phyloP scores from a whole-genome alignment of 352 stramenopile species.

The Globisporangium iwayamae region DNA sequence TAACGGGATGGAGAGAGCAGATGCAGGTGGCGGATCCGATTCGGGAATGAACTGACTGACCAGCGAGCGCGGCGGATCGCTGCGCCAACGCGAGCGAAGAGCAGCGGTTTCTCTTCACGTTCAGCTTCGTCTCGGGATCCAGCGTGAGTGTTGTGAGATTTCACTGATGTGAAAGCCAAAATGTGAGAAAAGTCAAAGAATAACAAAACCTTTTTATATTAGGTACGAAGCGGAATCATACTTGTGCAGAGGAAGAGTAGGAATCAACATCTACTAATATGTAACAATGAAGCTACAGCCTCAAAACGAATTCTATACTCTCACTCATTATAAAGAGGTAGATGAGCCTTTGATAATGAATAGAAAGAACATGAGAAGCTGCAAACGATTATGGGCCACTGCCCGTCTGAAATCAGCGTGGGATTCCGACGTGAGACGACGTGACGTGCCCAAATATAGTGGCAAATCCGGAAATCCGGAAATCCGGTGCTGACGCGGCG shows the following conservation, averaged over 20 bases:
- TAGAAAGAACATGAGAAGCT: neutral
- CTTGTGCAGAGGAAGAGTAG: no score
- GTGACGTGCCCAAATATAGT: neutral
- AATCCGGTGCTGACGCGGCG: constrained; percentile 3
- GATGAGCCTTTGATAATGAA: neutral
- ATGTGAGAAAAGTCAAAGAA: neutral
- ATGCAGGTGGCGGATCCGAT: constrained; percentile 8
- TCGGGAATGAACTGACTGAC: constrained; percentile 7
- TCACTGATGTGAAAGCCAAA: neutral
- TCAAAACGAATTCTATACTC: neutral
- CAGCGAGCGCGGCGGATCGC: neutral
- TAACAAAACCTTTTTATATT: neutral
- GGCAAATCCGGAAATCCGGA: neutral
- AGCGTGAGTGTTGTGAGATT: neutral
- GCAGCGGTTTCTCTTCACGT: constrained; percentile 6
- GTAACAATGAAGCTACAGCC: neutral
- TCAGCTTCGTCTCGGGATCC: constrained; percentile 1
- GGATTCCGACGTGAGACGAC: constrained; percentile 11
- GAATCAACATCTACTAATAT: no score
- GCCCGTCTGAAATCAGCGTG: neutral
- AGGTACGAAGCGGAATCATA: no score
- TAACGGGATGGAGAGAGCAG: neutral
- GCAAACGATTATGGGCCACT: neutral
- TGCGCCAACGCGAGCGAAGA: no score
- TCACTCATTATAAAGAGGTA: neutral